These are phyloP conservation scores for Aspergillus diversus DNA, from an alignment of 495 filamentous ascomycete genomes.

Conservation along the genomic window DNA sequence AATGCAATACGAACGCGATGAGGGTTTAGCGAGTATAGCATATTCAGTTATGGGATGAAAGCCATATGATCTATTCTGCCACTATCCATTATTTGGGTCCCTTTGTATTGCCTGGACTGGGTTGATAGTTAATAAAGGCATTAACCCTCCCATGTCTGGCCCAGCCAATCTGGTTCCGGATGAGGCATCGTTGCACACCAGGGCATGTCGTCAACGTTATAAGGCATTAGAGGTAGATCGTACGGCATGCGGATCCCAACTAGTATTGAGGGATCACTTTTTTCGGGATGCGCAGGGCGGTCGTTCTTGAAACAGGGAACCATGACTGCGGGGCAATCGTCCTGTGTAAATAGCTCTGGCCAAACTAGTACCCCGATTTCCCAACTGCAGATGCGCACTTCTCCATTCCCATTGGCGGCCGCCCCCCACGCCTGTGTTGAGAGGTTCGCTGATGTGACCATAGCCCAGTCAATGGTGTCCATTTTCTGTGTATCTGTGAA, in stretches of 20 bases:
- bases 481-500: slow-evolving; percentile 53
- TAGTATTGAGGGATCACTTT: slow-evolving; percentile 20
- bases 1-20: neutral
- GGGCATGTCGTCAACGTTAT: slow-evolving; percentile 64
- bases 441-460: slow-evolving; percentile 83
- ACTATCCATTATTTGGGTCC: neutral
- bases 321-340: slow-evolving; percentile 55
- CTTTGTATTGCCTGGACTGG: neutral
- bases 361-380: slow-evolving; percentile 87
- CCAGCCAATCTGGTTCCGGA: slow-evolving; percentile 69
- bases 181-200: slow-evolving; percentile 76
- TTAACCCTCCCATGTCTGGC: slow-evolving; percentile 53
- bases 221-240: slow-evolving; percentile 72
- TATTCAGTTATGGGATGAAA: neutral
- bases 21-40: neutral
- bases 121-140: neutral
- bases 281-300: slow-evolving; percentile 32
- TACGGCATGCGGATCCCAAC: slow-evolving; percentile 85
- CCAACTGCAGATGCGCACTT: slow-evolving; percentile 76
- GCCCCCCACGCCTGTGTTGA: slow-evolving; percentile 93
- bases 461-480: slow-evolving; percentile 76
- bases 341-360: slow-evolving; percentile 65
- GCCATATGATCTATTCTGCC: neutral
- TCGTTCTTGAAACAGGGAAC: slow-evolving; percentile 69
- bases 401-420: slow-evolving; percentile 49